phyloP scores from a whole-genome alignment of 495 filamentous ascomycete genomes.

The Choiromyces venosus region DNA sequence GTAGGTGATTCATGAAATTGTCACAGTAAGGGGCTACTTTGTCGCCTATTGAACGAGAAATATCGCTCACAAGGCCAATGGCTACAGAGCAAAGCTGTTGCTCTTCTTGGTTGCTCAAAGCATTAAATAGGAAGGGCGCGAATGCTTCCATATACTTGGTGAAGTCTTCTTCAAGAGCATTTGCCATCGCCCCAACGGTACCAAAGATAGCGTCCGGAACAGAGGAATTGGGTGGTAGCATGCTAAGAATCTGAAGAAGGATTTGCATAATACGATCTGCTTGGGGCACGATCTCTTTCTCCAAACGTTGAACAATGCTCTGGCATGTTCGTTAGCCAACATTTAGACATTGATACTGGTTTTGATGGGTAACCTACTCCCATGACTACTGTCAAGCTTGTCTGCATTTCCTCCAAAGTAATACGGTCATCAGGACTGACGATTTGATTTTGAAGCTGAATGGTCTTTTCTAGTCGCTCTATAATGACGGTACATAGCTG shows the following conservation, averaged over 20 bases:
- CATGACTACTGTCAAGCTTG: conserved; percentile 82
- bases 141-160: conserved; percentile 95
- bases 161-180: conserved; percentile 85
- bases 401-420: conserved; percentile 94
- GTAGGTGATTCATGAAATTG: conserved; percentile 90
- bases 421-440: conserved; percentile 94
- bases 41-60: conserved; percentile 82
- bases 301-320: conserved; percentile 83
- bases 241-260: conserved; percentile 70
- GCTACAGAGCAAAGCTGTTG: conserved; percentile 91
- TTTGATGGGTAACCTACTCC: conserved; percentile 47
- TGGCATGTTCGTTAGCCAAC: not conserved
- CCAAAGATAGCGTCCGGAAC: conserved; percentile 92
- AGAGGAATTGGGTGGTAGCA: conserved; percentile 77
- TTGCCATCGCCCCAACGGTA: conserved; percentile 76
- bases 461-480: conserved; percentile 80
- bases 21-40: conserved; percentile 92
- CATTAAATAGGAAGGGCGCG: conserved; percentile 81
- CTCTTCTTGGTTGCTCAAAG: conserved; percentile 91
- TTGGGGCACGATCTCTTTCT: conserved; percentile 83
- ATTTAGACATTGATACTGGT: not conserved
- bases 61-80: conserved; percentile 93
- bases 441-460: conserved; percentile 86
- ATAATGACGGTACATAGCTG: conserved; percentile 76
- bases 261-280: conserved; percentile 89